A percentile compares a stretch with the other conserved stretches of the same genome.
These are phyloP conservation scores for Tulasnella sp. DNA, from an alignment of 768 basidiomycete genomes.

Conservation along the genomic window DNA sequence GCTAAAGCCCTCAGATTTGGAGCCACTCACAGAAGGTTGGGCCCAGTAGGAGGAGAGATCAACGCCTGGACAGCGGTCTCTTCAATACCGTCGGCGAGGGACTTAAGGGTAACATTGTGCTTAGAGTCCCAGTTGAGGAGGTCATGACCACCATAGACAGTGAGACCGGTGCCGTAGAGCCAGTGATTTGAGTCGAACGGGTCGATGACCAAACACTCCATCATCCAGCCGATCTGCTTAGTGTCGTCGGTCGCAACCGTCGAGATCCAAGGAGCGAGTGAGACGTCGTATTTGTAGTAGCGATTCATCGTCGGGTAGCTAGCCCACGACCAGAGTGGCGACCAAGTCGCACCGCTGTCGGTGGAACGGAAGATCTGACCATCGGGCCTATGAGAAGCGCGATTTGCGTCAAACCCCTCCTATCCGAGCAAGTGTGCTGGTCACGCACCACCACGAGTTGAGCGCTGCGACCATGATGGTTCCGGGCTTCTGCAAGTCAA, in stretches of 20 bases:
- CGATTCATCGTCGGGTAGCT: conserved; percentile 33
- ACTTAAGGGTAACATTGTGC: conserved; percentile 48
- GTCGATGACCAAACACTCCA: conserved; percentile 49
- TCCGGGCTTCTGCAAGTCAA: conserved; percentile 49
- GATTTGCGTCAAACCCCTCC: conserved; percentile 6
- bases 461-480: conserved; percentile 59
- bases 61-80: conserved; percentile 47
- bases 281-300: conserved; percentile 44
- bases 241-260: conserved; percentile 13
- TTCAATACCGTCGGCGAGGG: conserved; percentile 53
- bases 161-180: conserved; percentile 50
- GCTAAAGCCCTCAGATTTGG: too few relatives aligned
- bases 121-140: conserved; percentile 47
- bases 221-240: conserved; percentile 53
- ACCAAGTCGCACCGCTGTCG: conserved; percentile 48
- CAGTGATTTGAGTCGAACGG: conserved; percentile 60
- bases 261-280: conserved; percentile 22
- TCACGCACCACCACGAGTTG: conserved; percentile 37
- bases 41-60: conserved; percentile 51
- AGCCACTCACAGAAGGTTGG: conserved; percentile 42
- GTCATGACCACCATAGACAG: conserved; percentile 49
- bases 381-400: conserved; percentile 35
- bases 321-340: conserved; percentile 45
- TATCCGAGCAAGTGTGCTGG: neutral
- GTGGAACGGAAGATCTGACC: conserved; percentile 53